Conservation (phyloP, 2,329 filamentous ascomycete genomes). For the Sordariomycetes sp. region DNA sequence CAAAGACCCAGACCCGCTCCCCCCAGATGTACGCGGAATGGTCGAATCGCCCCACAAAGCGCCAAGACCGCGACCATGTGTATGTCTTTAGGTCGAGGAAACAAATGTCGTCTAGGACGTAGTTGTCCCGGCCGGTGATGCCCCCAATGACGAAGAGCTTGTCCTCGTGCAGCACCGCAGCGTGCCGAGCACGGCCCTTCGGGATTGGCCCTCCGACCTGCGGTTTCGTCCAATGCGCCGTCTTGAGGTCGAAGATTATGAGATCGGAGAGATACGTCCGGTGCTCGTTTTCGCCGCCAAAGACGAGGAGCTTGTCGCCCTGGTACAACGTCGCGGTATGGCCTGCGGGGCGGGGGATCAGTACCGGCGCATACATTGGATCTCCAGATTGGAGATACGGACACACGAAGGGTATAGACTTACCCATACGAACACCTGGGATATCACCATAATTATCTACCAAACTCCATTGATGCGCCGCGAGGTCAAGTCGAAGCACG, state of each 20-base stretch:
- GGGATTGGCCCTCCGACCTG: slow-evolving; percentile 74
- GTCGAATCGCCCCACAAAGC: slow-evolving; percentile 88
- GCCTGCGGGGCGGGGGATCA: slow-evolving; percentile 33
- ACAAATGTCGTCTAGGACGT: slow-evolving; percentile 89
- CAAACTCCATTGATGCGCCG: slow-evolving; percentile 82
- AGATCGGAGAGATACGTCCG: slow-evolving; percentile 90
- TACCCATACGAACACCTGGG: slow-evolving; percentile 92
- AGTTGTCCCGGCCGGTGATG: slow-evolving; percentile 85
- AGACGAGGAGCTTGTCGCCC: slow-evolving; percentile 90
- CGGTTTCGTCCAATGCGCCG: slow-evolving; percentile 90
- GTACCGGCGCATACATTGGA: not conserved
- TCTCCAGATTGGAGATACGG: not conserved
- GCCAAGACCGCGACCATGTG: slow-evolving; percentile 94
- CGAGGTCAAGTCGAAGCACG: slow-evolving; percentile 76
- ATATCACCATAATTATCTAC: slow-evolving; percentile 99
- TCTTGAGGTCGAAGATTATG: slow-evolving; percentile 89
- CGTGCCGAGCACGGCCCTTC: slow-evolving; percentile 82
- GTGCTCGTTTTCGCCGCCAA: slow-evolving; percentile 96
- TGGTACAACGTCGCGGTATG: slow-evolving; percentile 92
- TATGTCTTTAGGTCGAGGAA: slow-evolving; percentile 95
- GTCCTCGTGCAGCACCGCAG: slow-evolving; percentile 88
- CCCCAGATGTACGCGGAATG: slow-evolving; percentile 90
- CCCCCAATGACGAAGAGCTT: slow-evolving; percentile 93
- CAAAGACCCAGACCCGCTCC: slow-evolving; percentile 91
- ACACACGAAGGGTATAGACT: slow-evolving; percentile 10